These are phyloP conservation scores for Fusarium luffae DNA, from an alignment of 2,329 filamentous ascomycete genomes.

Conservation along the genomic window DNA sequence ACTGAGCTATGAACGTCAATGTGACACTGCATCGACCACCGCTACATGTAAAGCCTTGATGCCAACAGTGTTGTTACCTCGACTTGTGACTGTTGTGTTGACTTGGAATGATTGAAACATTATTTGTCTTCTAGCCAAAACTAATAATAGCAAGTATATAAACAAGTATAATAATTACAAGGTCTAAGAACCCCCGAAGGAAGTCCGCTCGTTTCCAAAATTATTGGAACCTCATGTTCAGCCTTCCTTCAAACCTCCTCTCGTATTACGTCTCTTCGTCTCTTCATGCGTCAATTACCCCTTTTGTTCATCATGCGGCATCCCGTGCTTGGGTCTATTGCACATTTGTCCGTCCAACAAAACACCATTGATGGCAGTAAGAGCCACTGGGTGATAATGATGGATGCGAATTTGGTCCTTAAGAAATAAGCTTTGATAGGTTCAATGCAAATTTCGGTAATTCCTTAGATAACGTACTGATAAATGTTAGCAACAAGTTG, in stretches of 20 bases:
- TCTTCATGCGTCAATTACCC: conserved; percentile 13
- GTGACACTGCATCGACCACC: neutral
- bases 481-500: conserved; percentile 23
- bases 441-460: neutral
- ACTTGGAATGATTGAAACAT: neutral
- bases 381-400: conserved; percentile 7
- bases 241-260: neutral
- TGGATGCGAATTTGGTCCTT: neutral
- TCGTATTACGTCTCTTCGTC: conserved; percentile 29
- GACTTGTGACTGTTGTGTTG: neutral
- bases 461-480: conserved; percentile 57
- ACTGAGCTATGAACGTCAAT: neutral
- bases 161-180: conserved; percentile 26
- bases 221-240: neutral
- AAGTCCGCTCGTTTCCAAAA: neutral
- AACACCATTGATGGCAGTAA: neutral
- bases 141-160: conserved; percentile 7
- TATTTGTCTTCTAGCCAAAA: neutral
- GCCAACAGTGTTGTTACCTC: neutral
- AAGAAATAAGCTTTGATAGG: neutral
- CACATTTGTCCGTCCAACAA: neutral
- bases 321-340: neutral
- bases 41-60: neutral
- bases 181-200: neutral
- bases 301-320: conserved; percentile 5